These are phyloP conservation scores for Cucurbita maxima DNA, from an alignment of 306 rosid species.

Conservation along the genomic window DNA sequence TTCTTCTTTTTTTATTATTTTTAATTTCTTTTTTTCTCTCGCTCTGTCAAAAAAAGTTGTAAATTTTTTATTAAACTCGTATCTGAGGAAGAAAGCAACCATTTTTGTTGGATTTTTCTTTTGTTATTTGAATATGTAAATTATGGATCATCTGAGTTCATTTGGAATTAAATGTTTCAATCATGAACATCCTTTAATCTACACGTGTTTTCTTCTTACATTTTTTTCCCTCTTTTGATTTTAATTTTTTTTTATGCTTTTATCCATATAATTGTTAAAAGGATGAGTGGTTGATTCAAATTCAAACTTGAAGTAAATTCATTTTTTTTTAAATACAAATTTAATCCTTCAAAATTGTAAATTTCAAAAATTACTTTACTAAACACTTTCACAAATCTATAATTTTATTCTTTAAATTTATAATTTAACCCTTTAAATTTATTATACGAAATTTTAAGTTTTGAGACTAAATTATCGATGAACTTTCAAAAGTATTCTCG, in stretches of 20 bases:
- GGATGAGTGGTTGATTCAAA: no score
- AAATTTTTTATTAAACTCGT: not conserved
- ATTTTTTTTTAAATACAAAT: no score
- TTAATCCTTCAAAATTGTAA: no score
- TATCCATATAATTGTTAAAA: not conserved
- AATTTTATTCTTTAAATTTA: no score
- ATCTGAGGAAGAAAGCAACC: not conserved
- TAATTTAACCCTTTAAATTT: no score
- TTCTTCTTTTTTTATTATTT: not conserved
- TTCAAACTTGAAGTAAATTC: no score
- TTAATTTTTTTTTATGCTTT: not conserved
- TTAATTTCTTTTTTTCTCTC: not conserved
- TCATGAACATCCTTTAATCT: not conserved
- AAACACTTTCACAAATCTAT: no score
- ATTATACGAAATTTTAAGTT: no score
- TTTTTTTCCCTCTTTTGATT: not conserved
- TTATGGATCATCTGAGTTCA: not conserved
- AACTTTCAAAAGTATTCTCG: no score
- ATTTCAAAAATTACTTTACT: no score
- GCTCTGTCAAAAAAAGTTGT: slow-evolving; percentile 4
- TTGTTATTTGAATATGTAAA: no score
- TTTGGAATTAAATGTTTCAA: not conserved
- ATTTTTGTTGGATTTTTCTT: not conserved
- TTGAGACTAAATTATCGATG: no score
- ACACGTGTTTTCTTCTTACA: not conserved